These are phyloP conservation scores for Xylariomycetidae sp. DNA, from an alignment of 2,329 filamentous ascomycete species.

Conservation along the genomic window DNA sequence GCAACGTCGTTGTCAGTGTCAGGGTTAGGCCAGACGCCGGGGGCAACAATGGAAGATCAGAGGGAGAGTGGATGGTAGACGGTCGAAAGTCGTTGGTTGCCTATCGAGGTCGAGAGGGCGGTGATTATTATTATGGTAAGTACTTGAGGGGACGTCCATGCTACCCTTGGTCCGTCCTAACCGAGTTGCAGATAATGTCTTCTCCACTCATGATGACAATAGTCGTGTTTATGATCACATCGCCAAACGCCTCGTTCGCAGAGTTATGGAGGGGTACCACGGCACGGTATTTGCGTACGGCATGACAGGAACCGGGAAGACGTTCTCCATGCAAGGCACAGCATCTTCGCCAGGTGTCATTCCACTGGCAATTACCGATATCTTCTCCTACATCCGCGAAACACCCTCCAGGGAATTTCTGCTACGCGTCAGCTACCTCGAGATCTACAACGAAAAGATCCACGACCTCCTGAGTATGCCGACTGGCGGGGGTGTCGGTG, in stretches of 20 bases:
- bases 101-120: conserved; percentile 83
- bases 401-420: conserved; percentile 92
- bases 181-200: conserved; percentile 86
- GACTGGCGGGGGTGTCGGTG: conserved; percentile 50
- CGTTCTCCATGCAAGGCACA: conserved; percentile 98
- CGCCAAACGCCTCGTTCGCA: conserved; percentile 87
- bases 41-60: conserved; percentile 54
- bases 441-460: conserved; percentile 98
- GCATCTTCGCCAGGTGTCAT: conserved; percentile 94
- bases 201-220: conserved; percentile 90
- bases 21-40: conserved; percentile 80
- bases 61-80: conserved; percentile 90
- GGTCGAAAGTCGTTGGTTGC: conserved; percentile 75
- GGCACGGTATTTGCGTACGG: conserved; percentile 98
- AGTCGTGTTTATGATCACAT: conserved; percentile 89
- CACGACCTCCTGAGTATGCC: conserved; percentile 85
- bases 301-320: conserved; percentile 98
- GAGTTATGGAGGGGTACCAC: conserved; percentile 99
- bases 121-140: conserved; percentile 88
- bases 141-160: conserved; percentile 1
- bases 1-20: conserved; percentile 94
- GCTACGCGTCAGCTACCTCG: conserved; percentile 91
- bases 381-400: conserved; percentile 98
- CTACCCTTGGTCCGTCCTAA: too few relatives aligned
- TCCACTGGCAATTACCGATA: conserved; percentile 93